Evolutionary conservation across 306 rosid species (phyloP).

Genomic region (Quercus wislizeni): DNA sequence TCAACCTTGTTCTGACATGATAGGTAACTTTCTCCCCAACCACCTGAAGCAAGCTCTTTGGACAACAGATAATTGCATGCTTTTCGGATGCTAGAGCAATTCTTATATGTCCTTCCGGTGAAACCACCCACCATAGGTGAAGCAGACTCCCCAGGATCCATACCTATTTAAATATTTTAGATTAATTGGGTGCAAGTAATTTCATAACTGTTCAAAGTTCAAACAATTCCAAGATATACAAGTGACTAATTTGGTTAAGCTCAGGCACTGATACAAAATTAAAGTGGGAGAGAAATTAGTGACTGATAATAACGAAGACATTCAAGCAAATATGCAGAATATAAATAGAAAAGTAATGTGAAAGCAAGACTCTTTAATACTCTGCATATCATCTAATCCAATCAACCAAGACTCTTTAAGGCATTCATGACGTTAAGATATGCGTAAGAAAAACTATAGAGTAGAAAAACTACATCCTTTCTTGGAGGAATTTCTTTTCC

Average conservation of each 20-base stretch:
- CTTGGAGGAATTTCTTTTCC: neutral
- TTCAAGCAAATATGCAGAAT: neutral
- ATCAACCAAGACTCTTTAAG: neutral
- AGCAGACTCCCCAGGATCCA: conserved; percentile 94
- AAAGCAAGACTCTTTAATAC: conserved; percentile 18
- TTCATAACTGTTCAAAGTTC: conserved; percentile 32
- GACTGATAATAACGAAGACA: neutral
- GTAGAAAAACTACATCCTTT: neutral
- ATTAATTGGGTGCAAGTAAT: neutral
- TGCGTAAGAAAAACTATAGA: neutral
- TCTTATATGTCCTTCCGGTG: conserved; percentile 13
- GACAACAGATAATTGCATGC: too few relatives aligned
- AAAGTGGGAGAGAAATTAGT: neutral
- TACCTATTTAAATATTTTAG: conserved; percentile 27
- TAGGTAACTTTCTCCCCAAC: too few relatives aligned
- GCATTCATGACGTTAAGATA: neutral
- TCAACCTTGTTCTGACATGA: too few relatives aligned
- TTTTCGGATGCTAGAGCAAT: too few relatives aligned
- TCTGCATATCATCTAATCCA: too few relatives aligned
- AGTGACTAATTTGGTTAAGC: neutral
- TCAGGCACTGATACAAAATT: neutral
- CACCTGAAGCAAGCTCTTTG: too few relatives aligned
- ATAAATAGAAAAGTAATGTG: neutral
- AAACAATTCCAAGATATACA: neutral
- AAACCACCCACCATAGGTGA: conserved; percentile 84